Evolutionary conservation across 495 filamentous ascomycete species (phyloP), one percentile per base, ranked within the genome.

Genomic region (Talaromyces stipitatus): DNA sequence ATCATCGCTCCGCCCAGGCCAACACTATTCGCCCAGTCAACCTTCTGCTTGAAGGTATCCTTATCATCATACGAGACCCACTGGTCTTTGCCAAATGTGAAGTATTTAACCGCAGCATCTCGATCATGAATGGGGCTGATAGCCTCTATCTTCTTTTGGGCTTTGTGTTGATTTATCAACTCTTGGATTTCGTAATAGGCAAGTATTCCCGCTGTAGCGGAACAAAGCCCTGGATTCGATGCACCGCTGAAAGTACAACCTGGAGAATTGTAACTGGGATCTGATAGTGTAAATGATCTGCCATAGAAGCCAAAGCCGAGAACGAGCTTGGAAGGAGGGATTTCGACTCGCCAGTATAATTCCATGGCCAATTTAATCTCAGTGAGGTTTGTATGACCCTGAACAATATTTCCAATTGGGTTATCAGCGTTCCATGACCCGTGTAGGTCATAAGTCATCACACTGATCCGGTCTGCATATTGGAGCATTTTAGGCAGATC

Each of bases 361-460:
- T 62, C 23, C 18, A 66, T 18, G 45, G 56, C 61, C 4, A 54
- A 54, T 6, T 51, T 60, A 30, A 76, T 72, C 32, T 76, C 70
- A 7, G 57, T 57, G 26, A 73, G 54, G 41, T 66, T 62, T 22
- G 65, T 66, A 45, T 73, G 67, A 11, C 43, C 24, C 22, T 29
- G 23, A 18, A 58, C 30, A 38, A 32, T 50, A 22, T 28, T 26
- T 23, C 74, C 75, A 16, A 56, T 55, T 36, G 28, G 30, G 18
- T 50, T 36, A 16, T 48, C 46, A 2, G 59, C 18, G 50, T 73
- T 68, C 70, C 67, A 71, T 0, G 61, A 55, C 1, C 66, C 65
- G 46, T 71, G 72, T 0, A 81, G 46, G 59, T 82, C 78, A 56
- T 84, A 84, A 2, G 62, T 65, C 82, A 86, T 86, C 28, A 84